Evolutionary conservation across 2,329 filamentous ascomycete species (phyloP).

Genomic region (Ceratocystis cacaofunesta): DNA sequence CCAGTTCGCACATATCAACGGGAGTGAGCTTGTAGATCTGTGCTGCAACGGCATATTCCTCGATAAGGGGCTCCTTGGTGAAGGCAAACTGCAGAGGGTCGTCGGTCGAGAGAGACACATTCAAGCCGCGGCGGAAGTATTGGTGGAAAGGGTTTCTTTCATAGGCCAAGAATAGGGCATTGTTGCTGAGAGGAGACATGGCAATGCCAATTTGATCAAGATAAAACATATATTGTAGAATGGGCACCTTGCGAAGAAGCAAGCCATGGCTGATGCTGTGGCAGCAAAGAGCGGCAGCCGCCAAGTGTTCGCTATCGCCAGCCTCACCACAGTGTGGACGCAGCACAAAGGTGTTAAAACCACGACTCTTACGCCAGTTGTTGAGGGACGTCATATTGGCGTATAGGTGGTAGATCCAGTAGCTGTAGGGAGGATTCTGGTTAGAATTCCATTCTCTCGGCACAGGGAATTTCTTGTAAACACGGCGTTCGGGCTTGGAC

Average conservation of each 20-base stretch:
- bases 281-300: constrained; percentile 77
- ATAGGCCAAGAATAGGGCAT: constrained; percentile 88
- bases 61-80: constrained; percentile 93
- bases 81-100: constrained; percentile 97
- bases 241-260: constrained; percentile 77
- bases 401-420: constrained; percentile 97
- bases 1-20: constrained; percentile 96
- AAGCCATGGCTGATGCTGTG: constrained; percentile 96
- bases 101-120: constrained; percentile 91
- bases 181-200: constrained; percentile 98
- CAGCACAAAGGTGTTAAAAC: constrained; percentile 89
- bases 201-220: constrained; percentile 95
- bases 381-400: constrained; percentile 90
- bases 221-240: constrained; percentile 95
- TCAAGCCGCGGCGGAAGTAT: constrained; percentile 88
- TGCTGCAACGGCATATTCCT: constrained; percentile 93
- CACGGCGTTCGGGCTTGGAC: constrained; percentile 82
- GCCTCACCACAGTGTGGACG: constrained; percentile 94
- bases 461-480: constrained; percentile 92
- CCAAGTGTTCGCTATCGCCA: constrained; percentile 89
- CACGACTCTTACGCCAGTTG: constrained; percentile 73
- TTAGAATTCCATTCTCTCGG: constrained; percentile 78
- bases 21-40: constrained; percentile 97
- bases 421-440: constrained; percentile 95
- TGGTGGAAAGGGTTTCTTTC: constrained; percentile 92